Conservation (phyloP, 331 rosid species). For the Acacia pycnantha region DNA sequence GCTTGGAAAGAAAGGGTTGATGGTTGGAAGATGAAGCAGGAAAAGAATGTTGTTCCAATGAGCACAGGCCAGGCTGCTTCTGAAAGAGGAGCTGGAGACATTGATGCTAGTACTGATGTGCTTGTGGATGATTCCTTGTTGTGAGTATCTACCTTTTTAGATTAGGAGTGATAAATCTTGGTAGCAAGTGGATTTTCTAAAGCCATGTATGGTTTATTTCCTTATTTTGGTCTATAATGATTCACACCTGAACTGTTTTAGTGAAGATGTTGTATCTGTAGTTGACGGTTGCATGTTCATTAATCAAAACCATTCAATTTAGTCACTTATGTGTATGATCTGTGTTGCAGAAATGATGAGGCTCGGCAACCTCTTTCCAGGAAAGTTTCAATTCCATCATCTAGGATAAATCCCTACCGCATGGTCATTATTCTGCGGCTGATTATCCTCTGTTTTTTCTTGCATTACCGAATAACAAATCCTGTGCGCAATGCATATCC, state of each 20-base stretch:
- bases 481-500: constrained; percentile 94
- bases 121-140: constrained; percentile 83
- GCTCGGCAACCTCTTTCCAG: constrained; percentile 97
- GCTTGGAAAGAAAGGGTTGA: constrained; percentile 99
- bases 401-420: constrained; percentile 92
- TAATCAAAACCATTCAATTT: background rate
- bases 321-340: constrained; percentile 17
- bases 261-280: background rate
- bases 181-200: constrained; percentile 6
- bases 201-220: background rate
- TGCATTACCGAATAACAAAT: constrained; percentile 94
- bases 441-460: constrained; percentile 73
- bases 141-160: constrained; percentile 46
- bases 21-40: constrained; percentile 99
- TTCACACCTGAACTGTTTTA: background rate
- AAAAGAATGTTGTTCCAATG: constrained; percentile 83
- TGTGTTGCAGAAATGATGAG: constrained; percentile 81
- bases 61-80: constrained; percentile 93
- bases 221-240: constrained; percentile 16
- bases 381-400: constrained; percentile 96
- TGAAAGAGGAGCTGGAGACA: constrained; percentile 93
- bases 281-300: background rate
- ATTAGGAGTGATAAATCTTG: constrained; percentile 12
- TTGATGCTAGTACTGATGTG: constrained; percentile 94
- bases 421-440: constrained; percentile 97